These are phyloP conservation scores for Berberis thunbergii DNA, from an alignment of 164 flowering plant genomes.

Conservation along the genomic window DNA sequence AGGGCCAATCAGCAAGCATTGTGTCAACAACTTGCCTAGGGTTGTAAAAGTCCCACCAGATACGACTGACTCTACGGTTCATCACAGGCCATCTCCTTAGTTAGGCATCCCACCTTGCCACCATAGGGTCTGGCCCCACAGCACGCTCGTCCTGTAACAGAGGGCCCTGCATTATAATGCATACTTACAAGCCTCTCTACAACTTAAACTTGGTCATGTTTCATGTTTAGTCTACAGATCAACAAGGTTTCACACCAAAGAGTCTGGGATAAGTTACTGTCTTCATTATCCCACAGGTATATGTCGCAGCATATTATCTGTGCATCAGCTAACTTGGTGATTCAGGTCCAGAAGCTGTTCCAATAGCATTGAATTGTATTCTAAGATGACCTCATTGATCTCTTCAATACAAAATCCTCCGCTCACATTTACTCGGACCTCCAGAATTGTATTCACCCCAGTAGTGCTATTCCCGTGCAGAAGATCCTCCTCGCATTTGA, in stretches of 20 bases:
- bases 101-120: constrained; percentile 43
- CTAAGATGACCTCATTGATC: constrained; percentile 5
- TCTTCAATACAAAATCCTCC: too few species aligned
- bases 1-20: constrained; percentile 52
- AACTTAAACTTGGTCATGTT: too few species aligned
- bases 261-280: too few species aligned
- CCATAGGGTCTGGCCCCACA: constrained; percentile 50
- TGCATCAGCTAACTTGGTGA: too few species aligned
- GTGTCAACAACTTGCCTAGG: constrained; percentile 49
- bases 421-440: too few species aligned
- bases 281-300: neutral
- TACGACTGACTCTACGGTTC: constrained; percentile 19
- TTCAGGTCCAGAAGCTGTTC: too few species aligned
- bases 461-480: too few species aligned
- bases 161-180: too few species aligned
- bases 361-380: constrained; percentile 1
- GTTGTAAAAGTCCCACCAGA: constrained; percentile 79
- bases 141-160: constrained; percentile 39
- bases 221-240: neutral
- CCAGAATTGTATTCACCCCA: too few species aligned
- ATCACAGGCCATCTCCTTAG: constrained; percentile 39
- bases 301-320: neutral
- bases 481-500: too few species aligned
- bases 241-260: neutral
- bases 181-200: too few species aligned